Conservation (phyloP, 2,329 filamentous ascomycete species). For the Fusarium veterinarium region DNA sequence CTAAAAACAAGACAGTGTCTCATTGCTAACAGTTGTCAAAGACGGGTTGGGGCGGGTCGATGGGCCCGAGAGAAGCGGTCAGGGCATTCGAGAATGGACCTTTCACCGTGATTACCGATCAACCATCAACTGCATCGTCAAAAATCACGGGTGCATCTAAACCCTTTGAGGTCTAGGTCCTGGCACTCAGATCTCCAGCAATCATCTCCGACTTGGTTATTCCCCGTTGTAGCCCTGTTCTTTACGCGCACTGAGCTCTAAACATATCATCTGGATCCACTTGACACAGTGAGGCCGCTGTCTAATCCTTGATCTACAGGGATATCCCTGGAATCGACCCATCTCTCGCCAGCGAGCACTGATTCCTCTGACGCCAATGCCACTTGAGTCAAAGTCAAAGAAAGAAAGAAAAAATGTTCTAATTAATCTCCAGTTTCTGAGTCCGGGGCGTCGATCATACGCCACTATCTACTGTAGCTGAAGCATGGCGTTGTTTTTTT, state of each 20-base stretch:
- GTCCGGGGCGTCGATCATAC: slow-evolving; percentile 46
- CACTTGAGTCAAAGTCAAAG: slow-evolving; percentile 9
- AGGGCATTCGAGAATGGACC: slow-evolving; percentile 27
- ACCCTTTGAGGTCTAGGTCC: slow-evolving; percentile 1
- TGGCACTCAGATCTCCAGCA: slow-evolving; percentile 27
- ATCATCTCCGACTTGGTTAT: slow-evolving; percentile 16
- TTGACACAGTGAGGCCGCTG: slow-evolving; percentile 29
- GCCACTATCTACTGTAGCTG: slow-evolving; percentile 42
- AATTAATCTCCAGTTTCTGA: slow-evolving; percentile 37
- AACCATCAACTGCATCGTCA: slow-evolving; percentile 21
- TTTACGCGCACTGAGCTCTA: slow-evolving; percentile 5
- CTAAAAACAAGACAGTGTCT: slow-evolving; percentile 32
- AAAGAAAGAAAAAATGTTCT: slow-evolving; percentile 14
- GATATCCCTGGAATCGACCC: slow-evolving; percentile 35
- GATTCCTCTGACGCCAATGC: slow-evolving; percentile 41
- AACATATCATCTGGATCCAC: slow-evolving; percentile 36
- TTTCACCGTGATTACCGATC: slow-evolving; percentile 37
- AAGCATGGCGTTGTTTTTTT: slow-evolving; percentile 32
- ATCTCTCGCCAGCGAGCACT: slow-evolving; percentile 39
- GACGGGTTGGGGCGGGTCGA: slow-evolving; percentile 35
- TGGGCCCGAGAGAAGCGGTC: slow-evolving; percentile 40
- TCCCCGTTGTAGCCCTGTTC: slow-evolving; percentile 20
- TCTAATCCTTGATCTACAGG: slow-evolving; percentile 26
- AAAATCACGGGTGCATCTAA: slow-evolving; percentile 37
- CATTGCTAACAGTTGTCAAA: slow-evolving; percentile 39